Base-by-base conservation (phyloP, 805 yeast genomes). In the Metahyphopichia silvanorum region DNA sequence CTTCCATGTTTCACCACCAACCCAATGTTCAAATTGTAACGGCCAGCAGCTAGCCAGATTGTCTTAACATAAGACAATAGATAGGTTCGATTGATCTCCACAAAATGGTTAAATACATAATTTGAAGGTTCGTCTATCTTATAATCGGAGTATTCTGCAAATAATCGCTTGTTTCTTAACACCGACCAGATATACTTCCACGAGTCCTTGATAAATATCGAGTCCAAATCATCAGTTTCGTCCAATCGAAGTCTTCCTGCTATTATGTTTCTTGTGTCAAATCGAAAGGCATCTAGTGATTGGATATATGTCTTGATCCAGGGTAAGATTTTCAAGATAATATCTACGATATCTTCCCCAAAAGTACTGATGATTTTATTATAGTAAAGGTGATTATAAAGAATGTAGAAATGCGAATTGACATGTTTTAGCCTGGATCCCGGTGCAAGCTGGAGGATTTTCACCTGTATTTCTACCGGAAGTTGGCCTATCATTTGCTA, bases 131-230 rank as follows among this genome's bases (percentile, higher is more conserved):
- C 74, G 43, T 74, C 79, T 5, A 71, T 62, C 27, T 53, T 51
- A 38, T 68, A 65, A 40, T 66, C 69, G 4, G 55, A 37, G 27
- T 57, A 55, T 27, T 72, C 75, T 12, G 80, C 76, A 50, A 70
- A 78, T 18, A 78, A 43, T 25, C 82, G 52, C 30, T 76, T 65
- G 44, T 75, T 77, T 39, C 63, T 66, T 35, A 75, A 52, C 6
- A 79, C 54, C 0, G 75, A 66, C 39, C 71, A 74, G 1, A 77
- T 59, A 18, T 77, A 55, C 39, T 57, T 63, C 82, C 83, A 79
- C 1, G 79, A 72, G 49, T 76, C 82, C 34, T 59, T 61, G 10
- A 74, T 48, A 38, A 47, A 73, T 34, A 42, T 37, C 16, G 49
- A 44, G 33, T 60, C 42, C 12, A 59, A 42, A 5, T 52, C 50